Conservation (phyloP, 805 yeast genomes). For the Cyberlindnera japonica region DNA sequence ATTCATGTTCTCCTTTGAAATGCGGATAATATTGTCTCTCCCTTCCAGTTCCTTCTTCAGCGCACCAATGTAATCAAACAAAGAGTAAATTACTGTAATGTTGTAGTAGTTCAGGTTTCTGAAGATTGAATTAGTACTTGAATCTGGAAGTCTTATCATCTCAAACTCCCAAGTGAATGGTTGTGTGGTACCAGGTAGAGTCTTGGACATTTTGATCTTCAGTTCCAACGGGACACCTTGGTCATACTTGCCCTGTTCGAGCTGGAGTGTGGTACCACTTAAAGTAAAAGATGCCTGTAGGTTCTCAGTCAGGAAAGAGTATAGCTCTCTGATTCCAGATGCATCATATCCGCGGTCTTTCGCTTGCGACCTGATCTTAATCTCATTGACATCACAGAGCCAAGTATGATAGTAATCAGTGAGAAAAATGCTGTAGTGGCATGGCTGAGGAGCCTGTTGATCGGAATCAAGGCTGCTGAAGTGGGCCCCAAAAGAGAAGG, state of each 20-base stretch:
- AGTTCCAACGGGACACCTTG: constrained; percentile 21
- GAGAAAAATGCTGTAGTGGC: constrained; percentile 10
- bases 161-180: constrained; percentile 25
- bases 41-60: constrained; percentile 20
- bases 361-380: constrained; percentile 17
- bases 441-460: not conserved
- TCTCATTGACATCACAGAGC: constrained; percentile 21
- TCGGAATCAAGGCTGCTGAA: constrained; percentile 10
- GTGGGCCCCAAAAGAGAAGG: constrained; percentile 21
- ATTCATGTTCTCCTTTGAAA: constrained; percentile 27
- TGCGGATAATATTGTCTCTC: constrained; percentile 33
- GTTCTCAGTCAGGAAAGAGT: constrained; percentile 10
- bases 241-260: constrained; percentile 16
- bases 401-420: constrained; percentile 26
- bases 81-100: constrained; percentile 20
- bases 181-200: constrained; percentile 2
- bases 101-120: constrained; percentile 21
- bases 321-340: constrained; percentile 13
- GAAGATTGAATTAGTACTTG: constrained; percentile 22
- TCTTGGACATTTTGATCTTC: constrained; percentile 13
- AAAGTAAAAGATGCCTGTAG: constrained; percentile 18
- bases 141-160: constrained; percentile 20
- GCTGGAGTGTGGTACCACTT: constrained; percentile 3
- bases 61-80: constrained; percentile 20
- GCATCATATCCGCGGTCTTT: constrained; percentile 15